Conservation (phyloP, 1,284 basidiomycete genomes). For the Rhizopogon hawkerae region DNA sequence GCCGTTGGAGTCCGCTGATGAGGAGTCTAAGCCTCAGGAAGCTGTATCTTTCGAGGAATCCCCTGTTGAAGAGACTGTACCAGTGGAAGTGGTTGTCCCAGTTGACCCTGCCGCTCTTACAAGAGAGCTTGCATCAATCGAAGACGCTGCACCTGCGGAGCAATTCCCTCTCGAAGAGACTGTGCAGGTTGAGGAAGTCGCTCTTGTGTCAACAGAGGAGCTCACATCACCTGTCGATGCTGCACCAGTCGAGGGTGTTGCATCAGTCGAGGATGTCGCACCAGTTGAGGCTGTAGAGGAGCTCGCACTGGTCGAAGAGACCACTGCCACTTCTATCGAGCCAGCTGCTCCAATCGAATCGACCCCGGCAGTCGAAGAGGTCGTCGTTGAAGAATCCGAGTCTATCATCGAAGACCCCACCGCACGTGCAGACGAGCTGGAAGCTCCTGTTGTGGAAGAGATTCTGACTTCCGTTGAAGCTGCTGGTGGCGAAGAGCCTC, state of each 20-base stretch:
- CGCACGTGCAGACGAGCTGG: not conserved
- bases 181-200: not conserved
- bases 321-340: not conserved
- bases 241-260: not conserved
- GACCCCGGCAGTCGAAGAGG: not conserved
- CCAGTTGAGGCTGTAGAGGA: not conserved
- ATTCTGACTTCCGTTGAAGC: too few species aligned
- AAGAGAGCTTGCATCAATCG: not conserved
- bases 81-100: not conserved
- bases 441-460: too few species aligned
- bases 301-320: not conserved
- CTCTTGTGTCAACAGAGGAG: too few species aligned
- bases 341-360: not conserved
- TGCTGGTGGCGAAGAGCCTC: too few species aligned
- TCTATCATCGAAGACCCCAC: not conserved
- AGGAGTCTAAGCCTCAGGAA: not conserved
- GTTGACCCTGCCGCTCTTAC: not conserved
- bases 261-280: not conserved
- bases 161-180: not conserved
- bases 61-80: not conserved
- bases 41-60: not conserved
- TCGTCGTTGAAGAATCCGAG: not conserved
- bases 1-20: not conserved
- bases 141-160: constrained; percentile 1
- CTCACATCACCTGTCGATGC: too few species aligned